phyloP scores from a whole-genome alignment of 2,329 filamentous ascomycete species.

The Sarocladium kiliense region DNA sequence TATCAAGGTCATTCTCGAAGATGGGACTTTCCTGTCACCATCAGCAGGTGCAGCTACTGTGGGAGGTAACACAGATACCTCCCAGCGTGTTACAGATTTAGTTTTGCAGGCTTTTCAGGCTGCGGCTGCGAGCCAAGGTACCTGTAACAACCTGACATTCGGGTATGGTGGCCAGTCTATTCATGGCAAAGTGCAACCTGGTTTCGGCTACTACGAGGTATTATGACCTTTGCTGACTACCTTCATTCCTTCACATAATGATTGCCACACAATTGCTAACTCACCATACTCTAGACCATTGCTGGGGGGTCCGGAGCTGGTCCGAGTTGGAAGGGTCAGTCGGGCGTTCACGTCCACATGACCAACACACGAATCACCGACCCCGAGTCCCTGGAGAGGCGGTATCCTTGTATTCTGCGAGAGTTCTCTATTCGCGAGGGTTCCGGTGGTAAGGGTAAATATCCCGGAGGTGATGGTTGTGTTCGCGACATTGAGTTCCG shows the following conservation, averaged over 20 bases:
- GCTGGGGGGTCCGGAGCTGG: slow-evolving; percentile 70
- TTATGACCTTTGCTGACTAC: too few species aligned
- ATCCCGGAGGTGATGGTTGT: slow-evolving; percentile 68
- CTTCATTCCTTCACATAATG: too few species aligned
- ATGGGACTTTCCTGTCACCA: slow-evolving; percentile 69
- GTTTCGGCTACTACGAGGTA: slow-evolving; percentile 85
- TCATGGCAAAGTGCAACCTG: slow-evolving; percentile 37
- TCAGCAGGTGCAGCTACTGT: slow-evolving; percentile 75
- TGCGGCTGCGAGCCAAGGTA: slow-evolving; percentile 73
- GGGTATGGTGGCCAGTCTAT: slow-evolving; percentile 68
- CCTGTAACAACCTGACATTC: slow-evolving; percentile 82
- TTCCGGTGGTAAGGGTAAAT: slow-evolving; percentile 51
- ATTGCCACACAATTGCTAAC: too few species aligned
- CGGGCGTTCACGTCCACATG: slow-evolving; percentile 74
- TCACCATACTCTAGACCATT: too few species aligned
- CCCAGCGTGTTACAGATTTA: slow-evolving; percentile 77
- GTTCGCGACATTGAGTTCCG: slow-evolving; percentile 75
- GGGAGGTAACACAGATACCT: slow-evolving; percentile 76
- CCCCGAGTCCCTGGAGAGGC: slow-evolving; percentile 67
- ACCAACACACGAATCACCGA: slow-evolving; percentile 80
- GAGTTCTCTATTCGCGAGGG: slow-evolving; percentile 60
- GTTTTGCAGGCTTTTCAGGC: slow-evolving; percentile 76
- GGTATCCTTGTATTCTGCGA: slow-evolving; percentile 61
- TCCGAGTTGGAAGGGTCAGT: slow-evolving; percentile 64
- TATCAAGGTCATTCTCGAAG: slow-evolving; percentile 65